phyloP scores from a whole-genome alignment of 495 filamentous ascomycete genomes.

The Xylaria palmicola region DNA sequence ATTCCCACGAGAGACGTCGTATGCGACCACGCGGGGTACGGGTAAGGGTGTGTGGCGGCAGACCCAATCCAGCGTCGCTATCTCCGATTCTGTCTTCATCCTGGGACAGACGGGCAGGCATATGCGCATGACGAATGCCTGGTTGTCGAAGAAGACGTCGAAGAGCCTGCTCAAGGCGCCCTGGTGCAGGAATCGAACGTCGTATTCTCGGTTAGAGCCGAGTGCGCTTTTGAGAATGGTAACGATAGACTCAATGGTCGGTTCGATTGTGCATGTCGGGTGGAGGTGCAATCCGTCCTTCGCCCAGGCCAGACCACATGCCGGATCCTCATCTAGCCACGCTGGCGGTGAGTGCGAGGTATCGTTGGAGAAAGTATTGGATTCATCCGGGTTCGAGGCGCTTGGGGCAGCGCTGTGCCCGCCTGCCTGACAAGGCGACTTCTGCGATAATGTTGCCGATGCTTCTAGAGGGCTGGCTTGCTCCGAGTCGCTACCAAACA shows the following conservation, averaged over 20 bases:
- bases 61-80: constrained; percentile 53
- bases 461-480: background rate
- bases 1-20: constrained; percentile 45
- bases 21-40: constrained; percentile 49
- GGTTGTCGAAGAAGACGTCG: constrained; percentile 23
- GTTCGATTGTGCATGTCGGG: constrained; percentile 24
- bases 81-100: constrained; percentile 55
- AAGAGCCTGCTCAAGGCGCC: constrained; percentile 41
- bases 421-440: background rate
- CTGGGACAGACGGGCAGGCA: constrained; percentile 54
- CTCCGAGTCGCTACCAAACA: constrained; percentile 14
- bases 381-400: background rate
- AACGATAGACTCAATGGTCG: constrained; percentile 20
- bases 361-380: background rate
- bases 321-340: background rate
- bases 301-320: constrained; percentile 21
- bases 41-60: constrained; percentile 48
- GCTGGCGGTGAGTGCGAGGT: background rate
- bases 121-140: constrained; percentile 49
- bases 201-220: constrained; percentile 9
- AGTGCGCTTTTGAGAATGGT: constrained; percentile 15
- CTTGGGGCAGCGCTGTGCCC: background rate
- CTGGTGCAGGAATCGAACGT: constrained; percentile 16
- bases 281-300: background rate
- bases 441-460: background rate